These are phyloP conservation scores for Pyrenophora tritici-repentis DNA, from an alignment of 2,329 filamentous ascomycete species.

Conservation along the genomic window DNA sequence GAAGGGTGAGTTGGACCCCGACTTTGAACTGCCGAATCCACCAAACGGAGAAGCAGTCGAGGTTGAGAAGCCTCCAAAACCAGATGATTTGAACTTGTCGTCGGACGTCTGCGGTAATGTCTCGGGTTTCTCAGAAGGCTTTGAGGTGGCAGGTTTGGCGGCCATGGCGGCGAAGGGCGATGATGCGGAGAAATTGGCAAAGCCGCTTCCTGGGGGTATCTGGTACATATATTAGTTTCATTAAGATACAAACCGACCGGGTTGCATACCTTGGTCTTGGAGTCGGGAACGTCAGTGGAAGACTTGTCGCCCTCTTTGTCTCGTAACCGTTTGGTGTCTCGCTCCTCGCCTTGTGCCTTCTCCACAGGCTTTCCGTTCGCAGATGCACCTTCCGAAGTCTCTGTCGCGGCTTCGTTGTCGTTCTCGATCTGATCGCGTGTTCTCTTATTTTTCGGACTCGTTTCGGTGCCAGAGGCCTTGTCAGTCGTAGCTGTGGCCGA, in stretches of 20 bases:
- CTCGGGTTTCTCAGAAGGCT: conserved; percentile 22
- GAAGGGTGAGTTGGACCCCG: conserved; percentile 44
- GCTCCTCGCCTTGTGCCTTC: conserved; percentile 34
- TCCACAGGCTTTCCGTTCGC: conserved; percentile 21
- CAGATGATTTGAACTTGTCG: conserved; percentile 58
- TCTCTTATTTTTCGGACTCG: conserved; percentile 57
- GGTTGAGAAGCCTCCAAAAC: conserved; percentile 51
- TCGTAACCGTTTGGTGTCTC: conserved; percentile 43
- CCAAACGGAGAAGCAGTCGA: conserved; percentile 47
- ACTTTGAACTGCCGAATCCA: conserved; percentile 21
- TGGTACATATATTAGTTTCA: conserved; percentile 20
- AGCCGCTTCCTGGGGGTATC: conserved; percentile 49
- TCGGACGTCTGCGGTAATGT: conserved; percentile 47
- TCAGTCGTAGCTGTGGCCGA: conserved; percentile 7
- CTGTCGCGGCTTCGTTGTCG: conserved; percentile 13
- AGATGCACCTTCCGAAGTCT: conserved; percentile 17
- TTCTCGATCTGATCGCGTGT: conserved; percentile 45
- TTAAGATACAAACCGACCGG: background rate
- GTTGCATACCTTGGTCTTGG: conserved; percentile 30
- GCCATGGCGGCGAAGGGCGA: conserved; percentile 56
- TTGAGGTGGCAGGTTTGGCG: conserved; percentile 40
- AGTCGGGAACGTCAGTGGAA: conserved; percentile 21
- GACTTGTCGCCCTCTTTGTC: conserved; percentile 38
- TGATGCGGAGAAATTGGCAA: conserved; percentile 52
- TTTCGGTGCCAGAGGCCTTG: conserved; percentile 17